Evolutionary conservation across 164 flowering plant species (phyloP).

Genomic region (Cinnamomum chago): DNA sequence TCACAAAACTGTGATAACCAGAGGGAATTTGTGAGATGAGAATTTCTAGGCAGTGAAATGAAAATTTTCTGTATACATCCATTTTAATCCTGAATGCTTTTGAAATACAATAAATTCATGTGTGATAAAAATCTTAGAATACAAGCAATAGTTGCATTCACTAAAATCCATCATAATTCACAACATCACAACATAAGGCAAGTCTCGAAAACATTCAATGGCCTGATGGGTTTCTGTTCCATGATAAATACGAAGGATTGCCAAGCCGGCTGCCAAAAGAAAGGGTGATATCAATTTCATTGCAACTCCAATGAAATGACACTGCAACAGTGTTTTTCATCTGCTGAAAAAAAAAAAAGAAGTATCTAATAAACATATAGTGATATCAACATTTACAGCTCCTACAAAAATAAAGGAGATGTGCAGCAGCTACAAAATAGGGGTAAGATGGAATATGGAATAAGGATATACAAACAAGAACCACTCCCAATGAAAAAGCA

Average conservation of each 20-base stretch:
- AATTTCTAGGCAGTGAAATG: too few species aligned
- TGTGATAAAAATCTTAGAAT: background rate
- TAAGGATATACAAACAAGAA: background rate
- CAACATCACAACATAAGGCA: too few species aligned
- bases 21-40: background rate
- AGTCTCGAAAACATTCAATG: background rate
- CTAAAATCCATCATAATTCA: background rate
- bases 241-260: slow-evolving; percentile 67
- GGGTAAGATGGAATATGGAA: background rate
- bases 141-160: background rate
- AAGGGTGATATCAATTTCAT: background rate
- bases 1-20: background rate
- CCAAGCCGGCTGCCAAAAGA: slow-evolving; percentile 67
- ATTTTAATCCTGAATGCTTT: background rate
- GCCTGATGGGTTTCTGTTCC: slow-evolving; percentile 64
- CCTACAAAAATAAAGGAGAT: background rate
- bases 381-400: background rate
- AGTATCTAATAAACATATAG: background rate
- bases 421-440: background rate
- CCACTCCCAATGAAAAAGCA: background rate
- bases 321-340: too few species aligned
- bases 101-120: background rate
- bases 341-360: too few species aligned
- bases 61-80: background rate
- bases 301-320: background rate